Conservation (phyloP, 2,329 filamentous ascomycete species). For the Cladobotryum mycophilum region DNA sequence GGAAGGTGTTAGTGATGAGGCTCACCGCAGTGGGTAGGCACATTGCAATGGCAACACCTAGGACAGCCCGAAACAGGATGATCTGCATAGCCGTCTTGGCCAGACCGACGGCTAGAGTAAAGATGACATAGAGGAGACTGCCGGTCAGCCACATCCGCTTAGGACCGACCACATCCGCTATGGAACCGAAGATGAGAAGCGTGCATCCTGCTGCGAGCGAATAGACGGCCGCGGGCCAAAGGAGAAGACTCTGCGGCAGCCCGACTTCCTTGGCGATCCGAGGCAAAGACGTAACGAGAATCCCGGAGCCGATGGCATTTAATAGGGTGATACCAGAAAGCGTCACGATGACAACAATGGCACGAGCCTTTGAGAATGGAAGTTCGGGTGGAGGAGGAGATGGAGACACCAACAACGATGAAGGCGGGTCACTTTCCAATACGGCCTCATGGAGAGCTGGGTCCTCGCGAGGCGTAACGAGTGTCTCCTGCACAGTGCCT, state of each 20-base stretch:
- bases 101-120: constrained; percentile 29
- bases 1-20: constrained; percentile 32
- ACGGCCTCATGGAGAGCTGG: neutral
- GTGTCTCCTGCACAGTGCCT: neutral
- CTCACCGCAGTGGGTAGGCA: constrained; percentile 32
- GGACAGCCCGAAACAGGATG: constrained; percentile 30
- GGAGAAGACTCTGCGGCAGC: constrained; percentile 23
- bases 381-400: neutral
- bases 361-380: constrained; percentile 20
- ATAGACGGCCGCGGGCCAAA: constrained; percentile 27
- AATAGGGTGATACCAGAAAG: constrained; percentile 30
- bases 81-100: constrained; percentile 29
- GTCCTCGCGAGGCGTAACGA: neutral
- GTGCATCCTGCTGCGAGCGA: constrained; percentile 23
- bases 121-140: constrained; percentile 25
- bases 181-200: neutral
- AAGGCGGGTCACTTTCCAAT: too few species aligned
- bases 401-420: neutral
- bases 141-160: constrained; percentile 14
- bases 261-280: constrained; percentile 31
- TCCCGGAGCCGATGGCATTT: constrained; percentile 31
- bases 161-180: neutral
- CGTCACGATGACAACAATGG: constrained; percentile 24
- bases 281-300: constrained; percentile 32
- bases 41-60: constrained; percentile 32